Conservation (phyloP, 1,284 basidiomycete species). For the Cryptococcus hybrid region DNA sequence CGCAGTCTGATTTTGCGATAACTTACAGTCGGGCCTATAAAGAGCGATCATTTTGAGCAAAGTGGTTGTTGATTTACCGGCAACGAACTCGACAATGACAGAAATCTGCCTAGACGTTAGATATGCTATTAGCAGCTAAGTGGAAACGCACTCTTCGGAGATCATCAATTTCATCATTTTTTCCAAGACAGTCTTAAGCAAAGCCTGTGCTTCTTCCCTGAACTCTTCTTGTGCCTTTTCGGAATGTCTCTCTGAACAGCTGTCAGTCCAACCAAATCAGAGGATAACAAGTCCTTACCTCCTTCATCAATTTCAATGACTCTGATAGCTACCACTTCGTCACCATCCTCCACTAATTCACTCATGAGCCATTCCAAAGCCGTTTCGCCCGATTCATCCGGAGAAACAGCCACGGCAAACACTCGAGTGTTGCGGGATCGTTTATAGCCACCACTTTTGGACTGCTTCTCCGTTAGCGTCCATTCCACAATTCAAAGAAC, state of each 20-base stretch:
- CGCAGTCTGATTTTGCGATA: no score
- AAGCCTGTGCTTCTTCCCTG: constrained; percentile 79
- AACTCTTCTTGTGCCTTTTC: constrained; percentile 66
- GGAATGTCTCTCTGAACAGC: constrained; percentile 60
- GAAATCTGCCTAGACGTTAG: constrained; percentile 61
- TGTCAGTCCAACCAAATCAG: constrained; percentile 8
- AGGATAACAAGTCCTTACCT: constrained; percentile 53
- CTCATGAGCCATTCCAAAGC: constrained; percentile 89
- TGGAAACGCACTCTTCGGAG: constrained; percentile 64
- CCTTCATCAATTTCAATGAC: constrained; percentile 81
- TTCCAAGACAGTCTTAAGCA: constrained; percentile 77
- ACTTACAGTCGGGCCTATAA: constrained; percentile 80
- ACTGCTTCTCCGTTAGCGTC: constrained; percentile 50
- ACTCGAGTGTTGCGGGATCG: constrained; percentile 79
- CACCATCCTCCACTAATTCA: constrained; percentile 82
- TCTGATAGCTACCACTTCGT: constrained; percentile 88
- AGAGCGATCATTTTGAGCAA: constrained; percentile 90
- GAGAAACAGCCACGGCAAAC: constrained; percentile 84
- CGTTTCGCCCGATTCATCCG: constrained; percentile 80
- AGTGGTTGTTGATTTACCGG: constrained; percentile 82
- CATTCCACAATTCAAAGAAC: neutral
- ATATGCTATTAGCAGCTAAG: neutral
- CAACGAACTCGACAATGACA: constrained; percentile 90
- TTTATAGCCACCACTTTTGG: constrained; percentile 78
- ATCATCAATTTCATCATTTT: constrained; percentile 74